Percentiles rank a stretch among this genome's conserved stretches.
Evolutionary conservation across 495 filamentous ascomycete genomes (phyloP).

Genomic region (Lichenothelia convexa): DNA sequence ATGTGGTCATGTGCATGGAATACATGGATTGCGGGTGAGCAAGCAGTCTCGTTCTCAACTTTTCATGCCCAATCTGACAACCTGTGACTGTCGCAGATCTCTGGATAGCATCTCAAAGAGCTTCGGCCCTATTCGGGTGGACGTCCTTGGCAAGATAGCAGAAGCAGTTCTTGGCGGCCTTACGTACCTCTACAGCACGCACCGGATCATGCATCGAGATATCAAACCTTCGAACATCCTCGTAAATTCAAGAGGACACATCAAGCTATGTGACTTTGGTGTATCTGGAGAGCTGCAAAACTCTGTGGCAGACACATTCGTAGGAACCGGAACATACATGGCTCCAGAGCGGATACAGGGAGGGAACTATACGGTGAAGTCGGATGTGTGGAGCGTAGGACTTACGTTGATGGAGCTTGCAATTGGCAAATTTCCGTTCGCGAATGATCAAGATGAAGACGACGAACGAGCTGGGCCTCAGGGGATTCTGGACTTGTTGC

Average conservation of each 20-base stretch:
- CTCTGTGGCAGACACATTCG: constrained; percentile 93
- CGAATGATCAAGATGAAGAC: constrained; percentile 48
- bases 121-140: constrained; percentile 90
- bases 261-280: constrained; percentile 97
- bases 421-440: constrained; percentile 91
- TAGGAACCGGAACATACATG: constrained; percentile 98
- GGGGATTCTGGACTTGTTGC: constrained; percentile 87
- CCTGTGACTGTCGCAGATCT: constrained; percentile 35
- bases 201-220: constrained; percentile 96
- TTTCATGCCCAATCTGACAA: constrained; percentile 11
- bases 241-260: constrained; percentile 80
- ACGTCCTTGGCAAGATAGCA: constrained; percentile 96
- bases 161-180: constrained; percentile 91
- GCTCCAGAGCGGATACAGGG: constrained; percentile 94
- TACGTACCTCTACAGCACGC: constrained; percentile 80
- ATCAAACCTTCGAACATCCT: constrained; percentile 97
- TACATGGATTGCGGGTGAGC: constrained; percentile 96
- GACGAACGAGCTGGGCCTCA: constrained; percentile 57
- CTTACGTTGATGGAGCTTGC: constrained; percentile 89
- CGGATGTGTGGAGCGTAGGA: constrained; percentile 98
- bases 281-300: constrained; percentile 93
- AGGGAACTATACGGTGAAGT: constrained; percentile 91
- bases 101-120: constrained; percentile 84
- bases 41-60: background rate
- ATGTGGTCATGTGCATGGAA: constrained; percentile 99